Evolutionary conservation across 805 yeast species (phyloP).

Genomic region (Scheffersomyces ergatensis): DNA sequence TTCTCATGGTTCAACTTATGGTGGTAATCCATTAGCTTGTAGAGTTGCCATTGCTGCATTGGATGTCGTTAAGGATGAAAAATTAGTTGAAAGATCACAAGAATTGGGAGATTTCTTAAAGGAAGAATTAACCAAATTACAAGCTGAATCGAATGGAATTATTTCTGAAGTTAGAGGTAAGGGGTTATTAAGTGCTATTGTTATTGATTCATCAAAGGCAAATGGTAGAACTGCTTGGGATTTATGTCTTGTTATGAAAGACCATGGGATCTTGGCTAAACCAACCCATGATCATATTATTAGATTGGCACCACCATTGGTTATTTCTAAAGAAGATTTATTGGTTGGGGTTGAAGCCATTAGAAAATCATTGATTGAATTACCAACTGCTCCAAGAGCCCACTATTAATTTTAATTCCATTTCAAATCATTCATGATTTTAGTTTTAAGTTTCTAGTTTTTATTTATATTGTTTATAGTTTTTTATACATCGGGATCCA

Average conservation of each 20-base stretch:
- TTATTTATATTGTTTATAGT: too few relatives aligned
- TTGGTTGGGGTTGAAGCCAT: conserved; percentile 78
- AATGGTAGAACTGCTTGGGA: conserved; percentile 96
- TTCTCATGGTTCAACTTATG: conserved; percentile 96
- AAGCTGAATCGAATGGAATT: conserved; percentile 49
- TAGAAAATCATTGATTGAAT: conserved; percentile 50
- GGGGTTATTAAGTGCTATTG: conserved; percentile 88
- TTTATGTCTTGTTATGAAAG: conserved; percentile 83
- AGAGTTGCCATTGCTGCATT: conserved; percentile 92
- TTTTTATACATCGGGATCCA: too few relatives aligned
- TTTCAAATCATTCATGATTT: too few relatives aligned
- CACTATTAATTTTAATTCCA: too few relatives aligned
- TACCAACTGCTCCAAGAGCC: conserved; percentile 53
- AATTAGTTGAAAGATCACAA: conserved; percentile 74
- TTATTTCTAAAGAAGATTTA: conserved; percentile 83
- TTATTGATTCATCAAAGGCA: conserved; percentile 79
- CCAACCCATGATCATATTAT: conserved; percentile 96
- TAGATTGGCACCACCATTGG: conserved; percentile 94
- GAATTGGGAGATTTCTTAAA: conserved; percentile 70
- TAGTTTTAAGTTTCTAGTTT: too few relatives aligned
- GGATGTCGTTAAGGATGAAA: conserved; percentile 84
- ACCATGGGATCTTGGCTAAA: conserved; percentile 87
- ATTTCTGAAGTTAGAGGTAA: conserved; percentile 72
- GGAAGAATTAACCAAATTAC: conserved; percentile 52
- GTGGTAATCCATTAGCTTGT: conserved; percentile 95